phyloP scores from a whole-genome alignment of 345 rosid species.

The Noccaea bulbosa region DNA sequence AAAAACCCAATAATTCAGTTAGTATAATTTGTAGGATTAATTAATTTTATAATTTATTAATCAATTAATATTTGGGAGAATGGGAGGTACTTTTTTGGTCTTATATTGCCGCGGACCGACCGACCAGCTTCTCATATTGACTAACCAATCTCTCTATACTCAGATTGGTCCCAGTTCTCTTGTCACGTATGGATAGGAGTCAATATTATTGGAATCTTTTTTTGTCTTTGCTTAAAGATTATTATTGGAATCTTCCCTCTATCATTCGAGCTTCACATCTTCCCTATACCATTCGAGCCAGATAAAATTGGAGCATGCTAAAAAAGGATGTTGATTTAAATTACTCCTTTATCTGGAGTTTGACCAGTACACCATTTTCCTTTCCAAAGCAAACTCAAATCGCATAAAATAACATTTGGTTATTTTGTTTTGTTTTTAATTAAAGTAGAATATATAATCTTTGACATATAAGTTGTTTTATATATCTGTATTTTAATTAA shows the following conservation, averaged over 20 bases:
- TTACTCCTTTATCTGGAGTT: no score
- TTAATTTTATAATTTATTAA: background rate
- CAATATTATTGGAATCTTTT: conserved; percentile 16
- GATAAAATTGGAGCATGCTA: background rate
- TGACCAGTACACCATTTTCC: background rate
- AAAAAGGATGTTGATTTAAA: background rate
- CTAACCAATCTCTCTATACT: conserved; percentile 28
- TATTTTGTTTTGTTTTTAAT: no score
- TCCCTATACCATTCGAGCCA: conserved; percentile 4
- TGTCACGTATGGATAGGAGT: conserved; percentile 11
- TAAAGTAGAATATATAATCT: no score
- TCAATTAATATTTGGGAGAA: background rate
- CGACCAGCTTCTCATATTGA: conserved; percentile 42
- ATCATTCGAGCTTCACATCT: conserved; percentile 19
- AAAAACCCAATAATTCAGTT: background rate
- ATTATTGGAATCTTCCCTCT: background rate
- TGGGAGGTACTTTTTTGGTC: conserved; percentile 36
- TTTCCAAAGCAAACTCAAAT: background rate
- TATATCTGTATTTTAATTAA: no score
- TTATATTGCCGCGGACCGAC: conserved; percentile 36
- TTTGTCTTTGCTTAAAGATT: no score
- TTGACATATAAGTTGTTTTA: no score
- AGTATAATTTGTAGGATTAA: background rate
- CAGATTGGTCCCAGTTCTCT: conserved; percentile 34
- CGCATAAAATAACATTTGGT: background rate